Conservation (phyloP, 2,329 filamentous ascomycete genomes). For the Fusarium sp. region DNA sequence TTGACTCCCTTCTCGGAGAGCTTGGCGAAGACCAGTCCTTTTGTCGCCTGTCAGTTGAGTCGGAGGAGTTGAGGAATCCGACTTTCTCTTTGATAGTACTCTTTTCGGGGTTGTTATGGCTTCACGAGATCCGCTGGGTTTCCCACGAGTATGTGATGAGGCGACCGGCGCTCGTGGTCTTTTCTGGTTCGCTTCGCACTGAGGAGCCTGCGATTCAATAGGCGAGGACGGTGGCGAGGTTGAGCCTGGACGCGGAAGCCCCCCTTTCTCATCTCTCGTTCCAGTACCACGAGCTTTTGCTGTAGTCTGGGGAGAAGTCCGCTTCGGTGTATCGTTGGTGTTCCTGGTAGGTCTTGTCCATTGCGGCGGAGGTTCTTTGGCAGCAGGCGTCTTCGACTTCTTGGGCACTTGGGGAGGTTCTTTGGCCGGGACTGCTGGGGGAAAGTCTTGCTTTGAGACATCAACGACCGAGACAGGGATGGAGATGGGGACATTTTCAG, state of each 20-base stretch:
- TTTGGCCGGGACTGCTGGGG: slow-evolving; percentile 9
- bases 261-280: slow-evolving; percentile 24
- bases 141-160: slow-evolving; percentile 45
- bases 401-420: slow-evolving; percentile 25
- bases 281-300: slow-evolving; percentile 5
- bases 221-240: slow-evolving; percentile 24
- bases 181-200: slow-evolving; percentile 44
- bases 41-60: slow-evolving; percentile 53
- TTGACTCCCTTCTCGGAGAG: slow-evolving; percentile 62
- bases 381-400: slow-evolving; percentile 8
- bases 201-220: slow-evolving; percentile 14
- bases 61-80: slow-evolving; percentile 18
- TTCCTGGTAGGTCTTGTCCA: slow-evolving; percentile 19
- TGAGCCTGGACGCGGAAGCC: slow-evolving; percentile 13
- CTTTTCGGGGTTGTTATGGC: slow-evolving; percentile 12
- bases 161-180: slow-evolving; percentile 35
- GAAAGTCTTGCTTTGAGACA: slow-evolving; percentile 39
- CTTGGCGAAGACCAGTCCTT: slow-evolving; percentile 60
- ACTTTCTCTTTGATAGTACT: slow-evolving; percentile 41
- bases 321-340: slow-evolving; percentile 12
- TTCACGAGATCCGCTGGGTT: slow-evolving; percentile 40
- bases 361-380: slow-evolving; percentile 26
- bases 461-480: slow-evolving; percentile 46
- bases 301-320: slow-evolving; percentile 4
- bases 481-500: slow-evolving; percentile 45